Evolutionary conservation across 2,329 filamentous ascomycete species (phyloP).

Genomic region (Orbilia javanica): DNA sequence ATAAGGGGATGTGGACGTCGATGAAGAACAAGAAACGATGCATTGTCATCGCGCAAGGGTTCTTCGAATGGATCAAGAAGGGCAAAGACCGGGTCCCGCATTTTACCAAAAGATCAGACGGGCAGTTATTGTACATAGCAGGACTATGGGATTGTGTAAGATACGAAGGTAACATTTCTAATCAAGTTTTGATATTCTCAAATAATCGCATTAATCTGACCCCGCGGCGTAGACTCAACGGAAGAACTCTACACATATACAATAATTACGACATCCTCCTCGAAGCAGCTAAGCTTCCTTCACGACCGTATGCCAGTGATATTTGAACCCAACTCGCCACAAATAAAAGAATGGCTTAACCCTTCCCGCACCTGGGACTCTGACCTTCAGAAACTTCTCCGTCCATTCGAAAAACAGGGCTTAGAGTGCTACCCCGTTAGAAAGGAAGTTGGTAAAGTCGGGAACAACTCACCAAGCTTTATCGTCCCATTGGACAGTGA

Average conservation of each 20-base stretch:
- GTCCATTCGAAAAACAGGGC: conserved; percentile 78
- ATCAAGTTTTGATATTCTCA: not conserved
- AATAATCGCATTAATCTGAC: not conserved
- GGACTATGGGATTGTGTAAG: conserved; percentile 91
- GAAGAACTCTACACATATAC: conserved; percentile 88
- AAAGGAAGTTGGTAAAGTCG: conserved; percentile 92
- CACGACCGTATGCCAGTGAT: conserved; percentile 98
- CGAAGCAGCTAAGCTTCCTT: conserved; percentile 83
- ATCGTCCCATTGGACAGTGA: conserved; percentile 84
- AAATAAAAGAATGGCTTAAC: conserved; percentile 77
- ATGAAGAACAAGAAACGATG: conserved; percentile 94
- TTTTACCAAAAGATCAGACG: conserved; percentile 84
- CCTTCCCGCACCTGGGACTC: conserved; percentile 78
- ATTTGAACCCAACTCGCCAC: conserved; percentile 79
- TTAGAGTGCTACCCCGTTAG: conserved; percentile 87
- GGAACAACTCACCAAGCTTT: conserved; percentile 87
- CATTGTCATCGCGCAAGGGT: conserved; percentile 88
- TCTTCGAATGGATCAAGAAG: conserved; percentile 95
- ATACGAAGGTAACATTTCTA: conserved; percentile 74
- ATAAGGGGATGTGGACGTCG: conserved; percentile 86
- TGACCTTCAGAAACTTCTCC: conserved; percentile 82
- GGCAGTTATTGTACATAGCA: conserved; percentile 86
- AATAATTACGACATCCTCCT: conserved; percentile 90
- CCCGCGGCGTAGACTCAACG: conserved; percentile 68
- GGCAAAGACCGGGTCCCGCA: conserved; percentile 83